Percentiles rank a stretch among this genome's conserved stretches.
Conservation (phyloP, 139 green algal species). For the Zygnema circumcarinatum region DNA sequence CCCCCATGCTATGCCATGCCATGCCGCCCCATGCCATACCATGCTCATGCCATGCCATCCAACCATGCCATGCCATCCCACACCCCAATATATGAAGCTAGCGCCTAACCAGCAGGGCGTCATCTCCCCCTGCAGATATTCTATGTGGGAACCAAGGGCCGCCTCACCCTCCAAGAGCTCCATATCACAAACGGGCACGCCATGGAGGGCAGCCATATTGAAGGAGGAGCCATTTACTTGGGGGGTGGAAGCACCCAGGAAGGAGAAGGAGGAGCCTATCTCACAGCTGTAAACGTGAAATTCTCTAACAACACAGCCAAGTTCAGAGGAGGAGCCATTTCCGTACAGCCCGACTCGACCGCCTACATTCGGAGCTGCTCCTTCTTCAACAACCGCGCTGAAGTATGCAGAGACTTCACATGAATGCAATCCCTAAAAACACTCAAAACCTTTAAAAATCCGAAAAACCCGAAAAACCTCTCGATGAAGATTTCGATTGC, state of each 20-base stretch:
- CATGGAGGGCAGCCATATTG: neutral
- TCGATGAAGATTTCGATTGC: no score
- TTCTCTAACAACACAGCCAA: neutral
- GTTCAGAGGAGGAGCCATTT: conserved; percentile 15
- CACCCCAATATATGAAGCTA: neutral
- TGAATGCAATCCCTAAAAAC: no score
- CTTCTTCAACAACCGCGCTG: neutral
- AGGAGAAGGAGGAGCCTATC: neutral
- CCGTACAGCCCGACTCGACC: neutral
- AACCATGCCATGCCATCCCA: no score
- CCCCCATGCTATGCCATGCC: no score
- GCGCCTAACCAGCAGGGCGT: neutral
- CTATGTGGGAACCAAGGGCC: neutral
- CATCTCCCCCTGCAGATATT: conserved; percentile 16
- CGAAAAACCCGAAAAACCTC: no score
- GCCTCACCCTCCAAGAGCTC: conserved; percentile 4
- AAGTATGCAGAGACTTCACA: neutral
- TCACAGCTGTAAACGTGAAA: neutral
- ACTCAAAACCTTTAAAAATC: no score
- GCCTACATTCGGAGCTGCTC: neutral
- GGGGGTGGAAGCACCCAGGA: neutral
- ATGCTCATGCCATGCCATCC: no score
- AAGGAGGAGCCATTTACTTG: neutral
- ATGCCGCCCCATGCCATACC: no score
- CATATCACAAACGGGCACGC: neutral